These are phyloP conservation scores for Pseudogymnoascus sp. DNA, from an alignment of 2,329 filamentous ascomycete genomes.

Conservation along the genomic window DNA sequence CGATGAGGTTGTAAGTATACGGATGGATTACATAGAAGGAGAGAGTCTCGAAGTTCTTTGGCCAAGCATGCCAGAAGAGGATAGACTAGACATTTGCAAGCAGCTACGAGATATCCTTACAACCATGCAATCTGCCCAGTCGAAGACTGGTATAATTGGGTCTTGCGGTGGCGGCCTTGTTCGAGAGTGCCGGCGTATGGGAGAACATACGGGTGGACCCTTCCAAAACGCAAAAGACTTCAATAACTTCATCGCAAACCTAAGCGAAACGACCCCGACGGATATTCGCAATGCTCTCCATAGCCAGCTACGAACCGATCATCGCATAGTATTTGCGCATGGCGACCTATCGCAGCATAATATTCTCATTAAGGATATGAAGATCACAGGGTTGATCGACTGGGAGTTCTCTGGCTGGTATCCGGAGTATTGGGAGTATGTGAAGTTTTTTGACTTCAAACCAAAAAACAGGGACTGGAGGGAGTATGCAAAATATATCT, in stretches of 20 bases:
- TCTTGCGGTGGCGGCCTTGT: background rate
- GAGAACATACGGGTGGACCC: background rate
- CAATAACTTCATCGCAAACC: background rate
- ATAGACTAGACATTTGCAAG: background rate
- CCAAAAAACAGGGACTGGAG: background rate
- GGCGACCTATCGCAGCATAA: slow-evolving; percentile 40
- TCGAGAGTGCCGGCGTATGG: background rate
- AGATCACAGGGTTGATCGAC: slow-evolving; percentile 13
- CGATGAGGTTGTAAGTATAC: background rate
- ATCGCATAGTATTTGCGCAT: slow-evolving; percentile 40
- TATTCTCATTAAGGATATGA: slow-evolving; percentile 33
- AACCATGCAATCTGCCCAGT: background rate
- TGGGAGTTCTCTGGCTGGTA: slow-evolving; percentile 13
- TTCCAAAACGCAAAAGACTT: background rate
- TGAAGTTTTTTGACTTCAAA: background rate
- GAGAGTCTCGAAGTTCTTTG: background rate
- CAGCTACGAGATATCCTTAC: background rate
- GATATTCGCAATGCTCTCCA: background rate
- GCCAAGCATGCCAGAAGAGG: background rate
- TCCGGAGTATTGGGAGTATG: slow-evolving; percentile 16
- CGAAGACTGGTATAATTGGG: background rate
- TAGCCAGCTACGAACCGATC: slow-evolving; percentile 10
- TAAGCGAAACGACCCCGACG: background rate
- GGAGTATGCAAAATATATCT: background rate
- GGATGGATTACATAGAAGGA: background rate